phyloP scores from a whole-genome alignment of 768 basidiomycete genomes.

The Lactarius deliciosus region DNA sequence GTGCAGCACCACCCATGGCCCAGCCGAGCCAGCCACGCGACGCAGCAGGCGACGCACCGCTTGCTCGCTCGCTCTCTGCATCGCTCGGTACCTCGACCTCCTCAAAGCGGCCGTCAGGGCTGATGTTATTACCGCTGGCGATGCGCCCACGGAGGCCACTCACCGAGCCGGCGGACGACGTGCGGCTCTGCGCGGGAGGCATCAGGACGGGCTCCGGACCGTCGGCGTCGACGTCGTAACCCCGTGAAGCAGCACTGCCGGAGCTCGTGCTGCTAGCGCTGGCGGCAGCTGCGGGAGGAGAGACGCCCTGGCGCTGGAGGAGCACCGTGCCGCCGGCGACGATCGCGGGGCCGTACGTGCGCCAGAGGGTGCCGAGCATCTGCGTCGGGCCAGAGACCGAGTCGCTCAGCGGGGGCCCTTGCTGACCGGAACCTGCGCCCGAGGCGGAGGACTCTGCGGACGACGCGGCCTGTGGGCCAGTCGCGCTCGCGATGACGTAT shows the following conservation, averaged over 20 bases:
- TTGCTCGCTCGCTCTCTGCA: slow-evolving; percentile 51
- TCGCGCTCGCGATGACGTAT: slow-evolving; percentile 50
- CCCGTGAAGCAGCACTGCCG: not conserved
- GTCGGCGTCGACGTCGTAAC: slow-evolving; percentile 24
- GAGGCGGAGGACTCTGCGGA: slow-evolving; percentile 30
- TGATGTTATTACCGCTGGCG: slow-evolving; percentile 12
- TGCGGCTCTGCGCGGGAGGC: slow-evolving; percentile 46
- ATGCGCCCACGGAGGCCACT: slow-evolving; percentile 26
- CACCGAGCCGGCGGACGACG: slow-evolving; percentile 36
- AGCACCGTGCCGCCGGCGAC: slow-evolving; percentile 67
- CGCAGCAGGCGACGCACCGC: not conserved
- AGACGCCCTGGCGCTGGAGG: slow-evolving; percentile 51
- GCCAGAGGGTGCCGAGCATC: slow-evolving; percentile 68
- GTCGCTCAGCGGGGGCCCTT: slow-evolving; percentile 49
- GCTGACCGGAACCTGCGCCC: slow-evolving; percentile 34
- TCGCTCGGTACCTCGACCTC: slow-evolving; percentile 73
- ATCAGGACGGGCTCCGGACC: slow-evolving; percentile 31
- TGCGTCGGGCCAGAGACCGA: slow-evolving; percentile 65
- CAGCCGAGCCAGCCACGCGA: slow-evolving; percentile 28
- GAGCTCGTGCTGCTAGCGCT: slow-evolving; percentile 12
- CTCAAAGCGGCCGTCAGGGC: slow-evolving; percentile 51
- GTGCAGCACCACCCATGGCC: slow-evolving; percentile 7
- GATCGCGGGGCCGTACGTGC: slow-evolving; percentile 72
- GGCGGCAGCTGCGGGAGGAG: slow-evolving; percentile 31
- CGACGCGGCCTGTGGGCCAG: slow-evolving; percentile 40